Conservation (phyloP, 768 basidiomycete genomes). For the Amanita jacksonii region DNA sequence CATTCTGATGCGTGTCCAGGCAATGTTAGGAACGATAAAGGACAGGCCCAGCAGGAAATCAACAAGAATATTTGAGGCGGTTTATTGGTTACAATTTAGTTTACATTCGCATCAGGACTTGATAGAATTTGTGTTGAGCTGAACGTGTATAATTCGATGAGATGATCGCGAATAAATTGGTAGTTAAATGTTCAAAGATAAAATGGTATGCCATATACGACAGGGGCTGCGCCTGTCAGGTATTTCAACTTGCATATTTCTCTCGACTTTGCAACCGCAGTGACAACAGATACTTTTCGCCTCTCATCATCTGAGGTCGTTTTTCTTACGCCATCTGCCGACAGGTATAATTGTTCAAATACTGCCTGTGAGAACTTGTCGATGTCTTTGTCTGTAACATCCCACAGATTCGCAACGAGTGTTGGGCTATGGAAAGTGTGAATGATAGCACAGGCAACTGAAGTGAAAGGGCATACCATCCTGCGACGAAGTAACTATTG, state of each 20-base stretch:
- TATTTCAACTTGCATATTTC: slow-evolving; percentile 84
- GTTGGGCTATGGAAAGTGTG: slow-evolving; percentile 53
- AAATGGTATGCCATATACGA: slow-evolving; percentile 94
- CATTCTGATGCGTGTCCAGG: slow-evolving; percentile 30
- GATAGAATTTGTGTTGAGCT: background rate
- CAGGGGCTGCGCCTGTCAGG: slow-evolving; percentile 89
- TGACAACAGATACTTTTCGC: slow-evolving; percentile 41
- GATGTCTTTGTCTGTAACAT: slow-evolving; percentile 96
- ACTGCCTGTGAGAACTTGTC: slow-evolving; percentile 86
- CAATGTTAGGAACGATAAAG: slow-evolving; percentile 44
- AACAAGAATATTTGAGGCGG: slow-evolving; percentile 26
- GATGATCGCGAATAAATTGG: background rate
- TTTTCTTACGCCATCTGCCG: slow-evolving; percentile 17
- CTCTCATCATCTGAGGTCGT: slow-evolving; percentile 12
- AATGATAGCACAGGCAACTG: background rate
- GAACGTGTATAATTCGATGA: background rate
- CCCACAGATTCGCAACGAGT: slow-evolving; percentile 93
- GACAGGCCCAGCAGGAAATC: slow-evolving; percentile 40
- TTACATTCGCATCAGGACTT: too few relatives aligned
- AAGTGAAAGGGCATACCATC: slow-evolving; percentile 57
- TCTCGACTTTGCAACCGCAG: slow-evolving; percentile 74
- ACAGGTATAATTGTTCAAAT: slow-evolving; percentile 60
- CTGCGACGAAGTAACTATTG: slow-evolving; percentile 92
- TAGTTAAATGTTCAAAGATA: slow-evolving; percentile 36
- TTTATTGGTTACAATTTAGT: too few relatives aligned